Evolutionary conservation across 2,329 filamentous ascomycete genomes (phyloP).

Genomic region (Trichoderma koningii): DNA sequence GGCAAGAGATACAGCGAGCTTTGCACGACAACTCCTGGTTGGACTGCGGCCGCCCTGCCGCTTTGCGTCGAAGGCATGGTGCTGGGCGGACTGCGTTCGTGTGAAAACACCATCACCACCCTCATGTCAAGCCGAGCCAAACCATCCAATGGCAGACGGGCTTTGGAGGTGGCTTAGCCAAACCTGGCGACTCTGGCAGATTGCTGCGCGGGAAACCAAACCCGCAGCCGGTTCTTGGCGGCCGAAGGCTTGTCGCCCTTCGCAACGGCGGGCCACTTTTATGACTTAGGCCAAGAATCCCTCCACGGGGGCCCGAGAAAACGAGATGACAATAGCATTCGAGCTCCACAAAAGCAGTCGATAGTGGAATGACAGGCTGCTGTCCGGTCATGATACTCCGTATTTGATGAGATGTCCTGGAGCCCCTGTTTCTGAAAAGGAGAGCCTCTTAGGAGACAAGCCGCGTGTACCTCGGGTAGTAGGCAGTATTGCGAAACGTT

Average conservation of each 20-base stretch:
- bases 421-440: constrained; percentile 11
- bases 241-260: constrained; percentile 13
- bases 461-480: too few relatives aligned
- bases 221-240: constrained; percentile 3
- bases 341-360: constrained; percentile 12
- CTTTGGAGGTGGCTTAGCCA: neutral
- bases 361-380: constrained; percentile 12
- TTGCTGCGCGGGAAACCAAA: constrained; percentile 1
- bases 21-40: neutral
- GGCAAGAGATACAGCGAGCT: constrained; percentile 9
- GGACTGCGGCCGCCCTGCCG: neutral
- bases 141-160: neutral
- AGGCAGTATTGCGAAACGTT: neutral
- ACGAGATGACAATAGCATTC: constrained; percentile 24
- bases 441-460: neutral
- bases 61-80: neutral
- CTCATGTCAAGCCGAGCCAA: neutral
- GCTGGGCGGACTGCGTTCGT: neutral
- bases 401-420: constrained; percentile 12
- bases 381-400: neutral
- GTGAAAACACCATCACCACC: neutral
- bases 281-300: constrained; percentile 24
- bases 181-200: neutral
- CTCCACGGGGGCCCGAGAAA: constrained; percentile 16
- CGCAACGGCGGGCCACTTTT: constrained; percentile 20